Evolutionary conservation across 2,329 filamentous ascomycete species (phyloP).

Genomic region (Sporothrix variecibatus): DNA sequence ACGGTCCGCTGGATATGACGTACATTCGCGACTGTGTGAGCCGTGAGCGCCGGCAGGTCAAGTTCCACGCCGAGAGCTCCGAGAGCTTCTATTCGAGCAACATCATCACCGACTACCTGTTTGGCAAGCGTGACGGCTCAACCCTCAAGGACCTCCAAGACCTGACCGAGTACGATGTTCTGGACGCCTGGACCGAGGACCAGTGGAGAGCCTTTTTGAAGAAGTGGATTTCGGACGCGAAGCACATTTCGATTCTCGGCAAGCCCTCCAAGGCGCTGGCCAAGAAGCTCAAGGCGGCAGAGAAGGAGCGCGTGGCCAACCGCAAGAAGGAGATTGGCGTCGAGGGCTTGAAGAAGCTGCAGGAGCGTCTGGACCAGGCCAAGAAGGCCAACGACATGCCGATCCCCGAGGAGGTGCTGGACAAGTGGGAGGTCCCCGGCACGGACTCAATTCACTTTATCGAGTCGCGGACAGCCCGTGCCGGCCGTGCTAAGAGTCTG

Average conservation of each 20-base stretch:
- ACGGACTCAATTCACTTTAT: conserved; percentile 96
- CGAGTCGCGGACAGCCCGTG: conserved; percentile 78
- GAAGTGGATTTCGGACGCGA: conserved; percentile 81
- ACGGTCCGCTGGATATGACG: conserved; percentile 80
- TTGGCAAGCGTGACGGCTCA: conserved; percentile 81
- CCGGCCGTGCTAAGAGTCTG: conserved; percentile 72
- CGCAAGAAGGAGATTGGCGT: conserved; percentile 77
- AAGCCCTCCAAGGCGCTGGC: conserved; percentile 80
- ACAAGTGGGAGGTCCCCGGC: conserved; percentile 77
- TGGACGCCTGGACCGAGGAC: conserved; percentile 78
- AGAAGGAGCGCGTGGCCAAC: conserved; percentile 74
- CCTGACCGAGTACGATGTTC: conserved; percentile 62
- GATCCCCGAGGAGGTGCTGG: conserved; percentile 80
- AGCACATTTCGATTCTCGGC: conserved; percentile 85
- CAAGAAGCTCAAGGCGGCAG: conserved; percentile 77
- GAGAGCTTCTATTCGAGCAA: conserved; percentile 79
- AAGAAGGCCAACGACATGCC: conserved; percentile 86
- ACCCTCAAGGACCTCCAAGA: conserved; percentile 63
- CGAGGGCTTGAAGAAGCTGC: conserved; percentile 76
- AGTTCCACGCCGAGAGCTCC: conserved; percentile 79
- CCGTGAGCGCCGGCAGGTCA: conserved; percentile 77
- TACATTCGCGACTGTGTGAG: conserved; percentile 88
- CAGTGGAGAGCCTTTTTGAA: conserved; percentile 82
- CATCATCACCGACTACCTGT: conserved; percentile 90
- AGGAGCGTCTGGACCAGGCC: conserved; percentile 74